Conservation (phyloP, 345 rosid genomes). For the Eutrema heterophyllum region DNA sequence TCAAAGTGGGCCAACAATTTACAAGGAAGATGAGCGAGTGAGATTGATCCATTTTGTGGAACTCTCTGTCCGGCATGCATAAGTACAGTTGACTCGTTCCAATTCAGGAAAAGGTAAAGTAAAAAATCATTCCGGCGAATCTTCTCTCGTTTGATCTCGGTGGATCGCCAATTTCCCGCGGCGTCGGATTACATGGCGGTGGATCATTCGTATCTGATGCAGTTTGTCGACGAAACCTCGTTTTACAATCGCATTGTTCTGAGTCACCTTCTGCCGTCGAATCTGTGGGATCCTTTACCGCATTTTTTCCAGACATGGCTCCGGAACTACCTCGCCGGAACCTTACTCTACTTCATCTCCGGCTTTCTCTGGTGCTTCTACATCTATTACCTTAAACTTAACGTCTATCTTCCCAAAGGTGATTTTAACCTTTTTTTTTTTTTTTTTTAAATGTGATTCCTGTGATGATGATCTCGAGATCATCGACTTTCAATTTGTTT, state of each 20-base stretch:
- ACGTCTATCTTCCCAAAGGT: constrained; percentile 79
- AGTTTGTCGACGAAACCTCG: constrained; percentile 49
- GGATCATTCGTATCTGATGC: constrained; percentile 36
- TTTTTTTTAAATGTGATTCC: neutral
- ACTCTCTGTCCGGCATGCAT: neutral
- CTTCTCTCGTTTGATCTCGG: neutral
- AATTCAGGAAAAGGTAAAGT: neutral
- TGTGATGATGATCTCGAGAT: neutral
- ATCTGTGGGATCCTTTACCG: constrained; percentile 62
- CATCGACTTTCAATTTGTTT: neutral
- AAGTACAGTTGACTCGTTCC: constrained; percentile 14
- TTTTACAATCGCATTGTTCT: constrained; percentile 70
- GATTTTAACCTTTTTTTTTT: too few relatives aligned
- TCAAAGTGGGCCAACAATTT: neutral
- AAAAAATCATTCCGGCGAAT: neutral
- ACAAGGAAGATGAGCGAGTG: neutral
- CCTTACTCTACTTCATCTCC: constrained; percentile 65
- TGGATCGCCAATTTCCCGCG: constrained; percentile 2
- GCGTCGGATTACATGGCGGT: constrained; percentile 12
- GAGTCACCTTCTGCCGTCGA: constrained; percentile 48
- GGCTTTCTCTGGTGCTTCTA: constrained; percentile 89
- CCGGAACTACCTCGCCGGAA: constrained; percentile 77
- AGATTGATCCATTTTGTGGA: neutral
- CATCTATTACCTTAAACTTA: constrained; percentile 74
- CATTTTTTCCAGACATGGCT: constrained; percentile 84